Conservation (phyloP, 148 eudicot genomes). For the Vaccinium darrowii region DNA sequence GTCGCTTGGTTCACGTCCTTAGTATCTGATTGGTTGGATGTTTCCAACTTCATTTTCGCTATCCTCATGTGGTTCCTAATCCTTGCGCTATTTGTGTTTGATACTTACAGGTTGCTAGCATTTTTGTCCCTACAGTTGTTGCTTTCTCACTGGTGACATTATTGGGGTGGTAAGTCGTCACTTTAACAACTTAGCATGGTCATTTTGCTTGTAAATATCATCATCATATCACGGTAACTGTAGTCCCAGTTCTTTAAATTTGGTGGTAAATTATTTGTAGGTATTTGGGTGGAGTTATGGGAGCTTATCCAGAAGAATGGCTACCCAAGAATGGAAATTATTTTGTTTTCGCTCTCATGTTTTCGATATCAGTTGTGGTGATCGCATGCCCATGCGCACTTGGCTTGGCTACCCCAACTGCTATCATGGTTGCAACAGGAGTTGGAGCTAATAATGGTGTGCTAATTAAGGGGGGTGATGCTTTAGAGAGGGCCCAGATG, state of each 20-base stretch:
- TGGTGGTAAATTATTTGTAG: slow-evolving; percentile 32
- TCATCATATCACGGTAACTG: background rate
- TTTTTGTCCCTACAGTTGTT: slow-evolving; percentile 92
- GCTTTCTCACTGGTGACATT: slow-evolving; percentile 69
- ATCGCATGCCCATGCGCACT: slow-evolving; percentile 98
- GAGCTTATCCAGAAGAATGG: slow-evolving; percentile 77
- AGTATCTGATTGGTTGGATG: background rate
- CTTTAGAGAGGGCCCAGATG: slow-evolving; percentile 94
- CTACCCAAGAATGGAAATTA: slow-evolving; percentile 77
- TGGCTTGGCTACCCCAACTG: slow-evolving; percentile 98
- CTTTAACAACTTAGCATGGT: background rate
- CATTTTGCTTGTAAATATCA: slow-evolving; percentile 6
- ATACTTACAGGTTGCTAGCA: slow-evolving; percentile 76
- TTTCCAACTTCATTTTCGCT: background rate
- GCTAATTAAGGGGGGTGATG: slow-evolving; percentile 97
- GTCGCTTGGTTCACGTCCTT: background rate
- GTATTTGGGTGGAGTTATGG: slow-evolving; percentile 71
- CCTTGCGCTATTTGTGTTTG: slow-evolving; percentile 17
- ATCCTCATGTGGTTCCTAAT: slow-evolving; percentile 13
- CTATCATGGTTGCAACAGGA: slow-evolving; percentile 98
- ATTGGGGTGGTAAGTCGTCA: slow-evolving; percentile 68
- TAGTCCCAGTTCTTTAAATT: background rate
- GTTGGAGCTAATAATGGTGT: slow-evolving; percentile 97
- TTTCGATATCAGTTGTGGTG: slow-evolving; percentile 91
- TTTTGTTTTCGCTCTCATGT: slow-evolving; percentile 95